phyloP scores from a whole-genome alignment of 2,329 filamentous ascomycete genomes.

The Sarocladium oryzae region DNA sequence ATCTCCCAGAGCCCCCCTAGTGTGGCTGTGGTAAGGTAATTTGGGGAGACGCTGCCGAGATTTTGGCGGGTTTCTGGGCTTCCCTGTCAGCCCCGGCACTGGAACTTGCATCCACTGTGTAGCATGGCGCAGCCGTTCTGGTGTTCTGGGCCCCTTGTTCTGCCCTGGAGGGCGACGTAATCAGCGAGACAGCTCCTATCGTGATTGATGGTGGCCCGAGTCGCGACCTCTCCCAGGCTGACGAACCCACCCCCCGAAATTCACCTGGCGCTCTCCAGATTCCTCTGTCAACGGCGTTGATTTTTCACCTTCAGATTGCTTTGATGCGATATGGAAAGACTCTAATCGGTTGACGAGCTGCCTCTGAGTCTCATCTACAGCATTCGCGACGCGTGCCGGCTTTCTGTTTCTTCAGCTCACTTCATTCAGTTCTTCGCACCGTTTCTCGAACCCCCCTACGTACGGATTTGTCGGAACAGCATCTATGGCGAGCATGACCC shows the following conservation, averaged over 20 bases:
- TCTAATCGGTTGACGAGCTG: neutral
- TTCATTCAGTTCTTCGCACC: neutral
- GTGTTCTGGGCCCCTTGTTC: neutral
- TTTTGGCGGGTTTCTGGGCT: neutral
- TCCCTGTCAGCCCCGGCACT: neutral
- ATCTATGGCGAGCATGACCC: conserved; percentile 35
- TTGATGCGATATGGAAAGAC: neutral
- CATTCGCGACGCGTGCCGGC: neutral
- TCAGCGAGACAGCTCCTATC: conserved; percentile 3
- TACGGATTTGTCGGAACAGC: neutral
- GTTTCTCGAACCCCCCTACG: no score
- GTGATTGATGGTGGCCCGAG: no score
- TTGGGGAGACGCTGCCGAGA: neutral
- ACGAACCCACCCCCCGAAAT: neutral
- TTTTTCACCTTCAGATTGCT: neutral
- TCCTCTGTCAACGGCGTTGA: neutral
- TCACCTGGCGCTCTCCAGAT: neutral
- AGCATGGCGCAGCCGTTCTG: neutral
- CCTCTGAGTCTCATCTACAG: neutral
- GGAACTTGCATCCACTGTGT: neutral
- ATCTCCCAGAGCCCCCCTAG: neutral
- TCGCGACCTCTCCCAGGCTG: neutral
- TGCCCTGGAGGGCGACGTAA: conserved; percentile 7
- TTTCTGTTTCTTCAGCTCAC: no score
- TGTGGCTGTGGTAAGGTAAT: neutral